Evolutionary conservation across 108 stramenopile genomes (phyloP).

Genomic region (Cyclotella sp.): DNA sequence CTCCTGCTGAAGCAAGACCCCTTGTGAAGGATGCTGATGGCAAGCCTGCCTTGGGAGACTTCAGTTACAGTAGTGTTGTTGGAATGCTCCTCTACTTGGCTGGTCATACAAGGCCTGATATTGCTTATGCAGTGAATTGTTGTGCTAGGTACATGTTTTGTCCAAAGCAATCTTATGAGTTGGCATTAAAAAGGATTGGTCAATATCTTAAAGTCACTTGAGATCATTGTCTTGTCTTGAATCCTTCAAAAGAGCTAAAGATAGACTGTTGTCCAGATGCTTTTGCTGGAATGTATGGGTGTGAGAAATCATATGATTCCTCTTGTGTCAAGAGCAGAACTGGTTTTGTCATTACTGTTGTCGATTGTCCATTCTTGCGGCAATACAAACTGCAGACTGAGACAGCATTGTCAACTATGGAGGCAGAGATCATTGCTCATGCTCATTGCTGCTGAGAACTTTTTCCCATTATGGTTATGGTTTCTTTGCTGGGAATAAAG

Average conservation of each 20-base stretch:
- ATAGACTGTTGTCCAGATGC: not conserved
- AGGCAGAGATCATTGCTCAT: not conserved
- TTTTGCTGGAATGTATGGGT: constrained; percentile 7
- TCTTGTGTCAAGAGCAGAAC: not conserved
- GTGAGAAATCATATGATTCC: not conserved
- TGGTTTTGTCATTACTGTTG: constrained; percentile 8
- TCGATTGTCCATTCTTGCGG: not conserved
- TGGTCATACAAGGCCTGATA: not conserved
- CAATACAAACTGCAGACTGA: constrained; percentile 5
- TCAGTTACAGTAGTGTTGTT: constrained; percentile 3
- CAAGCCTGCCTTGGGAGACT: not conserved
- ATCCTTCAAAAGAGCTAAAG: not conserved
- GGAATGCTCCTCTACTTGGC: not conserved
- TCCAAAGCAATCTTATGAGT: not conserved
- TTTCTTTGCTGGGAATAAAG: not conserved
- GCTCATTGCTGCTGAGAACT: not conserved
- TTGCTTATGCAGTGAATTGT: constrained; percentile 1
- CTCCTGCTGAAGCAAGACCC: not conserved
- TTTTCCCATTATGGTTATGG: constrained; percentile 6
- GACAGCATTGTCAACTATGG: not conserved
- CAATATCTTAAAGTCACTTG: not conserved
- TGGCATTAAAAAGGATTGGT: not conserved
- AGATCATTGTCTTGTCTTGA: not conserved
- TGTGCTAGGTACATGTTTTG: constrained; percentile 6
- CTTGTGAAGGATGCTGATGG: constrained; percentile 3